Conservation (phyloP, 805 yeast genomes). For the Diddensiella caesifluorescens region DNA sequence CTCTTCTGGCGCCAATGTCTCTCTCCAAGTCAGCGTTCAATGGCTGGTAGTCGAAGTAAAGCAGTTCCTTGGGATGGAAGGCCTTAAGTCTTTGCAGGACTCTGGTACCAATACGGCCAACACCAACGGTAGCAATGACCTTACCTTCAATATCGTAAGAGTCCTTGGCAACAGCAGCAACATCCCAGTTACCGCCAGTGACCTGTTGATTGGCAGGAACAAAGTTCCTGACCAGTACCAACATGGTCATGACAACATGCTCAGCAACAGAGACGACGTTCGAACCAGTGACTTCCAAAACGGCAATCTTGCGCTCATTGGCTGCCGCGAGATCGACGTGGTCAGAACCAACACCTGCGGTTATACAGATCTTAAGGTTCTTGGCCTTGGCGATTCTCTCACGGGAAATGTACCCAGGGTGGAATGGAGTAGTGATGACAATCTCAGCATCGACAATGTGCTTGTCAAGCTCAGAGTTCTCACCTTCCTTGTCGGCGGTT, state of each 20-base stretch:
- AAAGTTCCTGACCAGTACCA: slow-evolving; percentile 67
- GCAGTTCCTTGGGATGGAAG: slow-evolving; percentile 67
- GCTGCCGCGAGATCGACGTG: slow-evolving; percentile 71
- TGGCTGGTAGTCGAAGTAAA: slow-evolving; percentile 71
- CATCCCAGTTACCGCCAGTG: slow-evolving; percentile 60
- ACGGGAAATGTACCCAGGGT: slow-evolving; percentile 67
- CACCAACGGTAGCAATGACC: slow-evolving; percentile 74
- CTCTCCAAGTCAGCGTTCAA: slow-evolving; percentile 54
- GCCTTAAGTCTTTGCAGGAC: slow-evolving; percentile 67
- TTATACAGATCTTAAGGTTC: slow-evolving; percentile 59
- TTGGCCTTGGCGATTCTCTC: slow-evolving; percentile 65
- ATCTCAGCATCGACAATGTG: slow-evolving; percentile 68
- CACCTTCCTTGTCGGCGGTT: slow-evolving; percentile 66
- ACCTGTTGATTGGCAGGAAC: slow-evolving; percentile 75
- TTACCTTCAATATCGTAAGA: slow-evolving; percentile 72
- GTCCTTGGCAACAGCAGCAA: slow-evolving; percentile 69
- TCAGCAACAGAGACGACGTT: slow-evolving; percentile 78
- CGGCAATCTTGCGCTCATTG: slow-evolving; percentile 57
- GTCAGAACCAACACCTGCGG: slow-evolving; percentile 85
- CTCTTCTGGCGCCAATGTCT: slow-evolving; percentile 55
- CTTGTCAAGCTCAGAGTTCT: slow-evolving; percentile 52
- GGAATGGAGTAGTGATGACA: slow-evolving; percentile 78
- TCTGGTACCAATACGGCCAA: slow-evolving; percentile 75
- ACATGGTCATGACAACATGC: slow-evolving; percentile 70
- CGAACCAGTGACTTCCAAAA: slow-evolving; percentile 77